These are phyloP conservation scores for Dissophora ornata DNA, from an alignment of 192 early-diverging fungal genomes.

Conservation along the genomic window DNA sequence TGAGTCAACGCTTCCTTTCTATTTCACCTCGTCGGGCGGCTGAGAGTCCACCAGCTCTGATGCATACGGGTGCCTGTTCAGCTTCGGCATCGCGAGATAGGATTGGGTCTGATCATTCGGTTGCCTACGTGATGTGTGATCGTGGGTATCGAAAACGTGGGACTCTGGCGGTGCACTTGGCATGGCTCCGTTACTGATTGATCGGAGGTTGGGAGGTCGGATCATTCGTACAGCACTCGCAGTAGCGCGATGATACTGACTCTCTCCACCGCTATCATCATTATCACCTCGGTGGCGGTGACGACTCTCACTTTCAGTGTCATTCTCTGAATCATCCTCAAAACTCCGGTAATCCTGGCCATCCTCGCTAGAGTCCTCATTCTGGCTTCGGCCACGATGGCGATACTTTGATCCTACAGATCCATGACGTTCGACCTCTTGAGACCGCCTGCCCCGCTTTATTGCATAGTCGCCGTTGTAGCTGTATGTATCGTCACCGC, in stretches of 20 bases:
- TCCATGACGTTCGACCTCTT: too few species aligned
- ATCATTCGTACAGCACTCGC: neutral
- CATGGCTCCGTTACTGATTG: constrained; percentile 1
- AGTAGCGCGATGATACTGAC: neutral
- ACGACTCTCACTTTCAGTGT: neutral
- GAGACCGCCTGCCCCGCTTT: too few species aligned
- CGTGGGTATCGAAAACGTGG: constrained; percentile 22
- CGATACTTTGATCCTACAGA: too few species aligned
- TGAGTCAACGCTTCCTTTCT: neutral
- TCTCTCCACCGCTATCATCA: neutral
- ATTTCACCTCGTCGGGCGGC: constrained; percentile 22
- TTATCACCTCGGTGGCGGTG: neutral
- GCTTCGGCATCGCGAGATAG: constrained; percentile 27
- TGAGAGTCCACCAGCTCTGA: constrained; percentile 20
- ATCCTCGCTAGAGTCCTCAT: neutral
- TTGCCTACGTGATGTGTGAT: neutral
- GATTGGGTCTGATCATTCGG: neutral
- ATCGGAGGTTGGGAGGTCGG: constrained; percentile 15
- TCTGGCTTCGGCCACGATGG: too few species aligned
- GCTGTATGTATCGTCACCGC: neutral
- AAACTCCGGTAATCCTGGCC: too few species aligned
- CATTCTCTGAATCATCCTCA: neutral
- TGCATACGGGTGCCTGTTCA: constrained; percentile 38
- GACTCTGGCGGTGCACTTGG: constrained; percentile 46
- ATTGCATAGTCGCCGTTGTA: too few species aligned